A percentile compares a stretch with the other conserved stretches of the same genome.
These are phyloP conservation scores for Camillea tinctor DNA, from an alignment of 2,329 filamentous ascomycete genomes.

Conservation along the genomic window DNA sequence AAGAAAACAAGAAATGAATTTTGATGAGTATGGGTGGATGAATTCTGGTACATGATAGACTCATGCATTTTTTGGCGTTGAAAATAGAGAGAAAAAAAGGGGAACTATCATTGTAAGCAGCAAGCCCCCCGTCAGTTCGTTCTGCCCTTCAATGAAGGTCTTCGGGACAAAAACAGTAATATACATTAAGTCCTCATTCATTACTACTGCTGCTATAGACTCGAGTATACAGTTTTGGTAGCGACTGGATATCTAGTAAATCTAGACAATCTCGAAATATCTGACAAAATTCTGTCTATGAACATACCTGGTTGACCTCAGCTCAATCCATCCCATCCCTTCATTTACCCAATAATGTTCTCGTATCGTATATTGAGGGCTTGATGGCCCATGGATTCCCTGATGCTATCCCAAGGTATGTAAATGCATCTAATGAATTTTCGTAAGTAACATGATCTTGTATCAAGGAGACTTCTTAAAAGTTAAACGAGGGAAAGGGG, in stretches of 20 bases:
- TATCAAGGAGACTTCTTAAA: not conserved
- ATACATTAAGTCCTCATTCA: not conserved
- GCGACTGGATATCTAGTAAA: not conserved
- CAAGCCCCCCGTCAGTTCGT: conserved; percentile 7
- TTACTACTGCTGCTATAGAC: not conserved
- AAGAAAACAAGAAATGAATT: not conserved
- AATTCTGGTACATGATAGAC: conserved; percentile 1
- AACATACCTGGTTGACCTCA: conserved; percentile 5
- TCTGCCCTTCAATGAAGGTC: not conserved
- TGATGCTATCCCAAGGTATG: conserved; percentile 60
- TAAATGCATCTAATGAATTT: conserved; percentile 59
- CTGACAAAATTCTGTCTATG: conserved; percentile 1
- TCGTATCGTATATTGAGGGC: conserved; percentile 56
- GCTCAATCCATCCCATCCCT: conserved; percentile 10
- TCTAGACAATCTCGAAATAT: not conserved
- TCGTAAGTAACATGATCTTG: not conserved
- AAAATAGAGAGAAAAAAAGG: not conserved
- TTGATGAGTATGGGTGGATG: not conserved
- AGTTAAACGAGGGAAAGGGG: not conserved
- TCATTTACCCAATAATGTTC: conserved; percentile 36
- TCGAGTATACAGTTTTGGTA: not conserved
- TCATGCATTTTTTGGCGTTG: conserved; percentile 18
- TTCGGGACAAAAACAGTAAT: not conserved
- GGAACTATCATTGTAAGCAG: conserved; percentile 14
- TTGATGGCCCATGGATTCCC: conserved; percentile 63